A percentile compares a stretch with the other conserved stretches of the same genome.
phyloP scores from a whole-genome alignment of 2,329 filamentous ascomycete genomes.

The Drechslerella dactyloides region DNA sequence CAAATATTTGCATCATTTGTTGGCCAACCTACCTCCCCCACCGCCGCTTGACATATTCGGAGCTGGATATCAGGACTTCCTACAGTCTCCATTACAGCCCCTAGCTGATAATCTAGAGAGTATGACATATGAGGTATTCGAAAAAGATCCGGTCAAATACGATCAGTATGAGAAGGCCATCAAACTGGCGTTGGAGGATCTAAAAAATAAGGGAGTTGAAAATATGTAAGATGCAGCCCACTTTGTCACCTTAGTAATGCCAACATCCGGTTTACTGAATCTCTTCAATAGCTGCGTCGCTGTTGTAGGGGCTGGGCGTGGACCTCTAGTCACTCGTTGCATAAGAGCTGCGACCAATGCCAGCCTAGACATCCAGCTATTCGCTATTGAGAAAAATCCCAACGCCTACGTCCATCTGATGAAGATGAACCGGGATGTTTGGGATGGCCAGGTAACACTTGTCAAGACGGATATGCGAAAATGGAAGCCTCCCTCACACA shows the following conservation, averaged over 20 bases:
- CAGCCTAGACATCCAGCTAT: slow-evolving; percentile 79
- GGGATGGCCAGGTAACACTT: slow-evolving; percentile 79
- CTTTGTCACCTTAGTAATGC: background rate
- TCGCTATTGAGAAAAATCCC: slow-evolving; percentile 96
- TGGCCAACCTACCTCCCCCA: slow-evolving; percentile 75
- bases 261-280: background rate
- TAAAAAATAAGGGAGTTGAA: slow-evolving; percentile 65
- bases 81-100: slow-evolving; percentile 92
- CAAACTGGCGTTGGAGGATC: slow-evolving; percentile 78
- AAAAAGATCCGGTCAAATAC: slow-evolving; percentile 98
- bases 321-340: slow-evolving; percentile 86
- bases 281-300: slow-evolving; percentile 69
- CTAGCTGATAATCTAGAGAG: slow-evolving; percentile 96
- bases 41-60: slow-evolving; percentile 71
- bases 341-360: slow-evolving; percentile 78
- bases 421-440: slow-evolving; percentile 80
- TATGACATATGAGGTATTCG: slow-evolving; percentile 97
- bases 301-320: slow-evolving; percentile 90
- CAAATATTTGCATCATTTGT: slow-evolving; percentile 82
- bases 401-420: slow-evolving; percentile 95
- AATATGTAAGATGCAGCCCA: slow-evolving; percentile 30
- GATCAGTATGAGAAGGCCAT: slow-evolving; percentile 91
- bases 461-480: slow-evolving; percentile 97
- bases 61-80: slow-evolving; percentile 84
- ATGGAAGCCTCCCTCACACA: slow-evolving; percentile 84